Percentiles rank a stretch among this genome's conserved stretches.
Conservation (phyloP, 306 rosid genomes). For the Astragalus glycyphyllos region DNA sequence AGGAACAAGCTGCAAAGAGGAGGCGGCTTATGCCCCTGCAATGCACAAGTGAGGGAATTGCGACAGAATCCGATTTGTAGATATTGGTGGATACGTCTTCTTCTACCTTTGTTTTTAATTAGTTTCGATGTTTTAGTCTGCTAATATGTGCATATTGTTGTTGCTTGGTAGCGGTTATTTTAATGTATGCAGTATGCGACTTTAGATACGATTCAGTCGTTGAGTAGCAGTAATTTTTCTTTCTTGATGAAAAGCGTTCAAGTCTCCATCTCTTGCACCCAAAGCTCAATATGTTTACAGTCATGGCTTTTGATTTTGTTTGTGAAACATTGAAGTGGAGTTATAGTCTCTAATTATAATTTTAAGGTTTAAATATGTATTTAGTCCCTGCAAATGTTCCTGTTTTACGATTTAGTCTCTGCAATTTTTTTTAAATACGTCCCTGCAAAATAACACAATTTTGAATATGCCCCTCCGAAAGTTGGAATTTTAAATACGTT, state of each 20-base stretch:
- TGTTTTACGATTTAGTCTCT: no score
- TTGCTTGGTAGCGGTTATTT: slow-evolving; percentile 1
- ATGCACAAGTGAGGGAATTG: slow-evolving; percentile 28
- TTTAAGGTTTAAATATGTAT: no score
- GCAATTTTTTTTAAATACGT: no score
- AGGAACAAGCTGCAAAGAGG: slow-evolving; percentile 64
- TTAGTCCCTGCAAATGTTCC: no score
- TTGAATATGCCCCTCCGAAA: no score
- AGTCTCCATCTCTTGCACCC: background rate
- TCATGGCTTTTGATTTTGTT: background rate
- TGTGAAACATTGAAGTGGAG: background rate
- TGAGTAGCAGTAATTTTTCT: background rate
- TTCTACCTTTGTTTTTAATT: slow-evolving; percentile 13
- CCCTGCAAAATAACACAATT: no score
- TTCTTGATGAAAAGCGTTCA: background rate
- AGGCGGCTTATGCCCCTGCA: slow-evolving; percentile 42
- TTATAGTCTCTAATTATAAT: no score
- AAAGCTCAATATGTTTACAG: background rate
- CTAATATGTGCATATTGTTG: slow-evolving; percentile 43
- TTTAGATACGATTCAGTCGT: slow-evolving; percentile 15
- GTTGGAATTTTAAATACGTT: no score
- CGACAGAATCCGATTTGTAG: slow-evolving; percentile 40
- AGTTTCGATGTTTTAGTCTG: slow-evolving; percentile 28
- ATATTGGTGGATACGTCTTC: slow-evolving; percentile 25
- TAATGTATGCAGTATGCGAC: slow-evolving; percentile 15